Evolutionary conservation across 108 stramenopile species (phyloP).

Genomic region (Aurantiochytrium sp.): DNA sequence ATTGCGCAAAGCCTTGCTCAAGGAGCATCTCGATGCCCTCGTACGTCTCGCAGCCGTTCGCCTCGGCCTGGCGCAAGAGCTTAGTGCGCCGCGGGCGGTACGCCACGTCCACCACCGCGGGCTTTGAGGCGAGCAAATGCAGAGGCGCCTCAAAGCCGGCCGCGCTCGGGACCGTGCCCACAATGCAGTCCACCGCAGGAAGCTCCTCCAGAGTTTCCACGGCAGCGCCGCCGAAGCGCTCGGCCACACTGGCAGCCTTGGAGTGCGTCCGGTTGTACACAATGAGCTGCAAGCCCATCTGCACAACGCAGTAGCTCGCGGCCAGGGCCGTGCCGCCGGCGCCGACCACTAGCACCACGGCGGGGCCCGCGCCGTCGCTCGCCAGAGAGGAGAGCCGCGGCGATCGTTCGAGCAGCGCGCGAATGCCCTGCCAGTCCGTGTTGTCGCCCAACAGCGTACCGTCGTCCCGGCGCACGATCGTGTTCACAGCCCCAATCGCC

Average conservation of each 20-base stretch:
- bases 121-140: slow-evolving; percentile 60
- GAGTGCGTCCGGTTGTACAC: slow-evolving; percentile 87
- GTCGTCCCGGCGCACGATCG: slow-evolving; percentile 45
- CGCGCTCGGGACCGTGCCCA: slow-evolving; percentile 85
- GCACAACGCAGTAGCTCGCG: slow-evolving; percentile 70
- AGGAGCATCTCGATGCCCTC: slow-evolving; percentile 95
- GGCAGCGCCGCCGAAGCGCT: slow-evolving; percentile 78
- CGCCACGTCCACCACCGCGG: slow-evolving; percentile 68
- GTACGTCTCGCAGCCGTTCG: slow-evolving; percentile 69
- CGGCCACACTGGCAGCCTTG: slow-evolving; percentile 80
- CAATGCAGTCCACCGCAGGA: background rate
- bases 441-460: slow-evolving; percentile 70
- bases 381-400: background rate
- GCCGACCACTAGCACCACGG: slow-evolving; percentile 73
- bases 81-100: slow-evolving; percentile 89
- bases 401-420: background rate
- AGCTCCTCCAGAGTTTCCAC: slow-evolving; percentile 53
- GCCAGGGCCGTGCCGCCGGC: slow-evolving; percentile 96
- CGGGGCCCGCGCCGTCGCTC: background rate
- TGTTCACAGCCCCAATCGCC: slow-evolving; percentile 95
- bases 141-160: slow-evolving; percentile 81
- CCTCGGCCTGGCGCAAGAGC: slow-evolving; percentile 73
- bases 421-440: slow-evolving; percentile 97
- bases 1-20: slow-evolving; percentile 93
- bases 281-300: slow-evolving; percentile 71